Conservation (phyloP, 2,329 filamentous ascomycete species). For the Arthrinium puccinioides region DNA sequence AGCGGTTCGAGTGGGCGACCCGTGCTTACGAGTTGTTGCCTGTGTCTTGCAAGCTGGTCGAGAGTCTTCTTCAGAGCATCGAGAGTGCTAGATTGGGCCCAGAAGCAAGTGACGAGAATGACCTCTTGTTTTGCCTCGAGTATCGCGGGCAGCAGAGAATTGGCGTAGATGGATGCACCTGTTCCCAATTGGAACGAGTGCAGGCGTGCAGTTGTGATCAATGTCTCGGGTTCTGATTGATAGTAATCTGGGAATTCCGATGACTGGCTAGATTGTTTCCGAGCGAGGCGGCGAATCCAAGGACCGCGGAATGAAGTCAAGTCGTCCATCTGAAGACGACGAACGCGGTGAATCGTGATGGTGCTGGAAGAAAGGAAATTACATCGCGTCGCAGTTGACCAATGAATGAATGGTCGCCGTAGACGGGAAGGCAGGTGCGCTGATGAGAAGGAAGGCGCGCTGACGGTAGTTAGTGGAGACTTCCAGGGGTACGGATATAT, state of each 20-base stretch:
- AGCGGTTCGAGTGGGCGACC: conserved; percentile 28
- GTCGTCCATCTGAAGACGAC: too few relatives aligned
- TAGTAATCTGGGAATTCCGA: conserved; percentile 46
- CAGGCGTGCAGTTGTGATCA: conserved; percentile 41
- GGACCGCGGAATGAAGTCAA: too few relatives aligned
- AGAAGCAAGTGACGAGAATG: conserved; percentile 77
- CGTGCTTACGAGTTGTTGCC: conserved; percentile 27
- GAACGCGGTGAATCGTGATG: too few relatives aligned
- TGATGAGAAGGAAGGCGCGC: too few relatives aligned
- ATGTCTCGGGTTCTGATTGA: conserved; percentile 30
- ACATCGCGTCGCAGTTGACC: too few relatives aligned
- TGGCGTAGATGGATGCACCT: conserved; percentile 47
- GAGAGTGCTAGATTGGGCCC: conserved; percentile 60
- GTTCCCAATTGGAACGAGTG: conserved; percentile 48
- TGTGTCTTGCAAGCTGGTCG: conserved; percentile 44
- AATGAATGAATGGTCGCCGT: too few relatives aligned
- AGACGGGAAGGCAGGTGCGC: too few relatives aligned
- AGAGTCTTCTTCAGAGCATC: conserved; percentile 51
- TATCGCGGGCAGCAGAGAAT: conserved; percentile 54
- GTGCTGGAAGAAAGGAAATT: too few relatives aligned
- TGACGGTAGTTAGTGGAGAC: too few relatives aligned
- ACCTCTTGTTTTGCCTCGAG: conserved; percentile 54
- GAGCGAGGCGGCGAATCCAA: too few relatives aligned
- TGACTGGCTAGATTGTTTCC: too few relatives aligned
- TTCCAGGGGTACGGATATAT: too few relatives aligned